These are phyloP conservation scores for Trichosanthes cucumerina DNA, from an alignment of 306 rosid species.

Conservation along the genomic window DNA sequence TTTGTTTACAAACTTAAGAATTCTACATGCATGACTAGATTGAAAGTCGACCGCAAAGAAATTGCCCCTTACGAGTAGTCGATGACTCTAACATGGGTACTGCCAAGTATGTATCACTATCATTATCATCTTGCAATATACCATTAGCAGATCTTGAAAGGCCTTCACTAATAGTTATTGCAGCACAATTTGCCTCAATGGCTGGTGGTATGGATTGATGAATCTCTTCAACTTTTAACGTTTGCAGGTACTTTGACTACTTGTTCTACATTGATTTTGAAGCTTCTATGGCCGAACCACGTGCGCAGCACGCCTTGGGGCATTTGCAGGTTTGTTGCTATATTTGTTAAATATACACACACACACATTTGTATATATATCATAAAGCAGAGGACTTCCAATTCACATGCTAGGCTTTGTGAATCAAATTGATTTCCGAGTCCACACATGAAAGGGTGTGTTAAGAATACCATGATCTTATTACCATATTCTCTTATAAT, in stretches of 20 bases:
- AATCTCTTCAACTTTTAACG: background rate
- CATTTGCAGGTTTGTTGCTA: constrained; percentile 54
- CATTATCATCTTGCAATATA: background rate
- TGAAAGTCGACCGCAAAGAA: constrained; percentile 73
- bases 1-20: background rate
- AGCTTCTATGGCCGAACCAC: constrained; percentile 87
- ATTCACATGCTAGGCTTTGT: background rate
- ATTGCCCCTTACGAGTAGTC: constrained; percentile 55
- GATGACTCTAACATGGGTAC: constrained; percentile 67
- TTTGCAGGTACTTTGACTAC: constrained; percentile 75
- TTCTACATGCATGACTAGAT: constrained; percentile 29
- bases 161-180: background rate
- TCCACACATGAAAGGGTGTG: background rate
- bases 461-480: background rate
- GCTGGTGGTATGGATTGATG: background rate
- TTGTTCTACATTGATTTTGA: constrained; percentile 77
- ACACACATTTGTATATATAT: no score
- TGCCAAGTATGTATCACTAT: constrained; percentile 51
- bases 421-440: background rate
- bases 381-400: no score
- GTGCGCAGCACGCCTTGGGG: constrained; percentile 64
- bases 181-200: background rate
- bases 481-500: background rate
- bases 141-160: background rate
- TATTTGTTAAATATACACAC: background rate